Base-by-base conservation (phyloP, 1,284 basidiomycete genomes). In the Microbotryomycetes sp. region DNA sequence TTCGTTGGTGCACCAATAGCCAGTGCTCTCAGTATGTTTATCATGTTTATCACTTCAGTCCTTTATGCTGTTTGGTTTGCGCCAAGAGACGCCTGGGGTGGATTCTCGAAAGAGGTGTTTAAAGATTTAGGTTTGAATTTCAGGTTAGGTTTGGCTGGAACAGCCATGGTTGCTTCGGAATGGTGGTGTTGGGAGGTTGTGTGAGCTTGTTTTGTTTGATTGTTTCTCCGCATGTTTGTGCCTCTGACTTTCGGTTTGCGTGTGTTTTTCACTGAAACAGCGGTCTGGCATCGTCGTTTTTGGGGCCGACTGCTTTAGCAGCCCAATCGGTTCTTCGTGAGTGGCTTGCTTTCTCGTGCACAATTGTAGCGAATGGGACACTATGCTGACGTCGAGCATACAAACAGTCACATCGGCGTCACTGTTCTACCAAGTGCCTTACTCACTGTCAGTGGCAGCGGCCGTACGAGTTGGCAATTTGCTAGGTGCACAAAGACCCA, bases 1-100 rank as follows among this genome's bases (percentile, higher is more conserved):
- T 98, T 92, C 76, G 84, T 92, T 62, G 94, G 94, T 9, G 93
- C 93, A 2, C 93, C 94, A 0, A 80, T 97, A 42, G 89, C 93
- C 0, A 91, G 89, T 0, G 87, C 88, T 0, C 81, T 94, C 62
- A 89, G 88, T 3, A 90, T 91, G 79, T 94, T 92, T 76, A 79
- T 94, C 31, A 86, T 92, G 74, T 54, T 70, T 58, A 30, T 87
- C 45, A 73, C 84, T 49, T 87, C 85, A 1, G 74, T 89, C 45
- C 59, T 81, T n/a, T 94, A 92, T 72, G 87, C 86, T 15, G 65
- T 88, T 12, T 83, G 84, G 71, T 85, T 84, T 66, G 86, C 86
- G 0, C 87, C 90, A 0, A 77, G 80, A 45, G 87, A 85, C 0
- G 91, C 92, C 0, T 96, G 92, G 89, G 82, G 88, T 71, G 92